Conservation (phyloP, 1,284 basidiomycete species). For the Trametes hirsuta region DNA sequence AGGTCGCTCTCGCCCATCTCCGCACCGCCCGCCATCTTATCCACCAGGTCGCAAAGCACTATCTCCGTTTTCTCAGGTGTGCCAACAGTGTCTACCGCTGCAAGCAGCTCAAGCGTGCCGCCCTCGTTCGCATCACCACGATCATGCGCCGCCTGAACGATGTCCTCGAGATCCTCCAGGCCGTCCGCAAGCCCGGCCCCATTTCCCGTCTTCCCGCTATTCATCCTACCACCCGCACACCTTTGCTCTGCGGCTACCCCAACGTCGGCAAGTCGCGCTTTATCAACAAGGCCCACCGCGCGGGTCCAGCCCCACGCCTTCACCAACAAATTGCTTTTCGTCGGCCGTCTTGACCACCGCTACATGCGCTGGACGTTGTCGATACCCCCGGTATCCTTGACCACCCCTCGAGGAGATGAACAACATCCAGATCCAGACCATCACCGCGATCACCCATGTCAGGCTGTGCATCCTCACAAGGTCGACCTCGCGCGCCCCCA, state of each 20-base stretch:
- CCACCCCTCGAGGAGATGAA: slow-evolving; percentile 99
- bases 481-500: slow-evolving; percentile 87
- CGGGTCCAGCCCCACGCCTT: slow-evolving; percentile 98
- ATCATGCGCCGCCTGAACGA: slow-evolving; percentile 98
- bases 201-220: slow-evolving; percentile 95
- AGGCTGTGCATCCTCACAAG: slow-evolving; percentile 97
- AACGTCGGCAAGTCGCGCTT: slow-evolving; percentile 98
- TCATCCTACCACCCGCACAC: slow-evolving; percentile 94
- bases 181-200: slow-evolving; percentile 97
- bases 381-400: slow-evolving; percentile 93
- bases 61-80: slow-evolving; percentile 93
- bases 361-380: slow-evolving; percentile 97
- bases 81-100: slow-evolving; percentile 96
- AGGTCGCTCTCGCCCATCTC: slow-evolving; percentile 93
- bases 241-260: slow-evolving; percentile 95
- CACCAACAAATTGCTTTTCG: slow-evolving; percentile 96
- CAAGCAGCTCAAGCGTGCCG: slow-evolving; percentile 95
- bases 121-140: slow-evolving; percentile 96
- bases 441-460: slow-evolving; percentile 93
- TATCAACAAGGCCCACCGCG: slow-evolving; percentile 97
- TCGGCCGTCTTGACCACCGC: slow-evolving; percentile 96
- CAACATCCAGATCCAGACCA: slow-evolving; percentile 99
- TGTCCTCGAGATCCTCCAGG: slow-evolving; percentile 93
- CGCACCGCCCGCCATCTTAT: slow-evolving; percentile 93
- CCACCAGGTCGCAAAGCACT: slow-evolving; percentile 95